Base-by-base conservation (phyloP, 2,329 filamentous ascomycete species). In the Penicillium glabrum region DNA sequence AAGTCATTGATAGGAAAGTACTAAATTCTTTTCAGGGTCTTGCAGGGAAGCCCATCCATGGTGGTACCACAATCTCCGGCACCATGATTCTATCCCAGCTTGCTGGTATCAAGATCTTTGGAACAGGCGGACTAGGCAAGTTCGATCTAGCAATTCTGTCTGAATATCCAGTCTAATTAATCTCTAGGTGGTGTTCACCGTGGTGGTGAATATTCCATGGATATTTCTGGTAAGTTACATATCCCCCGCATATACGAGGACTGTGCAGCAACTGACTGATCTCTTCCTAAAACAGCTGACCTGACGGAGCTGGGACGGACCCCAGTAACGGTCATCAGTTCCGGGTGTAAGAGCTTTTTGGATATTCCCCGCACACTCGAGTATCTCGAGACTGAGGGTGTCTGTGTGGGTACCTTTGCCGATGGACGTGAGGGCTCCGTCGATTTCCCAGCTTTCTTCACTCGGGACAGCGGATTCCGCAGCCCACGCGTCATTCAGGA, bases 301-400 rank as follows among this genome's bases (percentile, higher is more conserved):
- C 82, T 99, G 59, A 97, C 91, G 4, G 95, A 98, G 80, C 84
- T 99, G 50, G 93, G 95, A 16, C 84, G 92, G 56, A 97, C 93
- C 8, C 86, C 90, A 11, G 88, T 99, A 51, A 89, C 93, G 26
- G 93, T 99, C 2, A 81, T 99, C 51, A 90, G 89, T 73, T 91
- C 90, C 62, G 95, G 95, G 14, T 96, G 91, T 78, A 99, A 99
- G 78, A 95, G 93, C 60, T 98, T 99, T 74, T 81, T 99, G 37
- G 95, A 99, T 70, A 92, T 97, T 58, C 87, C 89, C 2, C 83
- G 91, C 51, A 99, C 95, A 0, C 81, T 99, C 5, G 95, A 99
- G 77, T 88, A 86, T 65, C 79, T 89, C 3, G 86, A 89, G 68
- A 89, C 86, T 0, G 83, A 88, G 60, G 80, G 80, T 82, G 92